A percentile compares a stretch with the other conserved stretches of the same genome.
phyloP scores from a whole-genome alignment of 257 asterid species.

The Petunia axillaris region DNA sequence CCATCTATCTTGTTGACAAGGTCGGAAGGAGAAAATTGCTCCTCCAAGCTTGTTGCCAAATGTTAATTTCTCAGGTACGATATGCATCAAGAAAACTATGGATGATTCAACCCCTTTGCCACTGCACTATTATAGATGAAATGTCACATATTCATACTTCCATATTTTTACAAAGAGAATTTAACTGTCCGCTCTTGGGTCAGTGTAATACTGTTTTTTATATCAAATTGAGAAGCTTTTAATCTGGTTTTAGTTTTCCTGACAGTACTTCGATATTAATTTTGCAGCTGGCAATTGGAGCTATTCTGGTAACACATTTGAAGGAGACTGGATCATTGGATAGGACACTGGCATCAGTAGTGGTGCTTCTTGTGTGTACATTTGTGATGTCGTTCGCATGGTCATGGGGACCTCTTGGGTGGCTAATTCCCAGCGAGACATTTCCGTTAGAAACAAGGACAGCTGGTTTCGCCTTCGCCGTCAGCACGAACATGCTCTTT shows the following conservation, averaged over 20 bases:
- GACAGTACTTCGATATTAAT: background rate
- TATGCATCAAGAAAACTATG: background rate
- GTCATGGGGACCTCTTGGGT: slow-evolving; percentile 89
- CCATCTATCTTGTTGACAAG: slow-evolving; percentile 24
- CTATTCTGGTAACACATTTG: slow-evolving; percentile 41
- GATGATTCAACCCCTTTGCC: background rate
- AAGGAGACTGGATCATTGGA: slow-evolving; percentile 46
- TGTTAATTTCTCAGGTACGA: slow-evolving; percentile 30
- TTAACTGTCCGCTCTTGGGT: background rate
- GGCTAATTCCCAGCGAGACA: slow-evolving; percentile 77
- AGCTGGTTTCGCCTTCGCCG: slow-evolving; percentile 71
- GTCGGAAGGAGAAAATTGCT: slow-evolving; percentile 33
- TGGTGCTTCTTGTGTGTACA: slow-evolving; percentile 60
- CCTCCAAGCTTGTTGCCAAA: slow-evolving; percentile 31
- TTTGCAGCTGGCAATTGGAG: slow-evolving; percentile 58
- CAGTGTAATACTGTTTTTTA: background rate
- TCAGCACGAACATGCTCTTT: slow-evolving; percentile 55
- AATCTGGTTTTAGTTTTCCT: background rate
- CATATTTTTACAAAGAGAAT: background rate
- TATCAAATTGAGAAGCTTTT: slow-evolving; percentile 4
- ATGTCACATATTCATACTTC: background rate
- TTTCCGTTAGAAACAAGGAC: slow-evolving; percentile 72
- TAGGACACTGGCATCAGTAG: slow-evolving; percentile 37
- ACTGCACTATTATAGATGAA: background rate
- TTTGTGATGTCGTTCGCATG: slow-evolving; percentile 79